Evolutionary conservation across 805 yeast genomes (phyloP).

Genomic region (Ogataea trehalophila): DNA sequence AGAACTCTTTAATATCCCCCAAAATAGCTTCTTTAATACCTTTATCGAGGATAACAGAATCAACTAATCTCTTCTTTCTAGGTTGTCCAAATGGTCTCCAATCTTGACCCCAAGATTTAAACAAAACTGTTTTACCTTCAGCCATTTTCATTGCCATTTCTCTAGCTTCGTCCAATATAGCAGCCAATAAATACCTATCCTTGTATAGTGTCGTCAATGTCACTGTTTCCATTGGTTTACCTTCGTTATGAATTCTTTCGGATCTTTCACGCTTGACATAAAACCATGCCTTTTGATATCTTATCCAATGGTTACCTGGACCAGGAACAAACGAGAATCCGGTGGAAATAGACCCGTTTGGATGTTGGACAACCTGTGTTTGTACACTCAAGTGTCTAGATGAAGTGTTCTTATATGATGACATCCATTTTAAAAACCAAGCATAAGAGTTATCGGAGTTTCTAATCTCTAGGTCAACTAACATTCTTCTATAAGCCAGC

Average conservation of each 20-base stretch:
- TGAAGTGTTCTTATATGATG: constrained; percentile 65
- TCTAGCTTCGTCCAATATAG: constrained; percentile 76
- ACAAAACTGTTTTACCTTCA: constrained; percentile 92
- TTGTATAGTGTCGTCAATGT: constrained; percentile 84
- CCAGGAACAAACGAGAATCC: constrained; percentile 93
- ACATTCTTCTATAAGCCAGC: constrained; percentile 71
- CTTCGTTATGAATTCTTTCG: constrained; percentile 82
- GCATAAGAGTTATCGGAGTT: constrained; percentile 88
- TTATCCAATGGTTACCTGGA: constrained; percentile 88
- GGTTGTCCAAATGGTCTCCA: constrained; percentile 99
- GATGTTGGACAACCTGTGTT: constrained; percentile 81
- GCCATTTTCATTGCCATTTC: constrained; percentile 71
- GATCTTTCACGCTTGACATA: constrained; percentile 86
- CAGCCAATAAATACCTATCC: constrained; percentile 66
- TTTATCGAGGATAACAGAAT: constrained; percentile 78
- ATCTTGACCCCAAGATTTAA: constrained; percentile 95
- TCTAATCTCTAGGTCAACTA: constrained; percentile 91
- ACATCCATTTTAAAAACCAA: constrained; percentile 98
- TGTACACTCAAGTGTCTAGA: constrained; percentile 88
- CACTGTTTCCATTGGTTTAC: constrained; percentile 96
- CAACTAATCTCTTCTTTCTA: constrained; percentile 75
- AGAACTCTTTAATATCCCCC: constrained; percentile 73
- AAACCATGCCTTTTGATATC: constrained; percentile 84
- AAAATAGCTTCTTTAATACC: constrained; percentile 66
- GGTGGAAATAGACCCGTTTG: constrained; percentile 85